Percentiles rank a stretch among this genome's conserved stretches.
phyloP scores from a whole-genome alignment of 495 filamentous ascomycete genomes.

The Staphylotrichum tortipilum region DNA sequence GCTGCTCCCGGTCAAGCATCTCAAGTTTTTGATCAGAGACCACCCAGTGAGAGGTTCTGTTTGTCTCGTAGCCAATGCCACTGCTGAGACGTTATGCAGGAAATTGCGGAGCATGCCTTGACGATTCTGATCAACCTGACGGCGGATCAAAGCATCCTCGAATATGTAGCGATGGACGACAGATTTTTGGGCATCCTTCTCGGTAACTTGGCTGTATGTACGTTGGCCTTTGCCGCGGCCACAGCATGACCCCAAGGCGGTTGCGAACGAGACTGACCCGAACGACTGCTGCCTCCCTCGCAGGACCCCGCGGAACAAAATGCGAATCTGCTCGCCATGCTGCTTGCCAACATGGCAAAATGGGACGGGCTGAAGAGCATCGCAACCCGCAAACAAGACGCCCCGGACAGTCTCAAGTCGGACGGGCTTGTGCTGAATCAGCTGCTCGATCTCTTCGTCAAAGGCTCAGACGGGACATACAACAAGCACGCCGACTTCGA shows the following conservation, averaged over 20 bases:
- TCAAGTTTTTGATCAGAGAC: slow-evolving; percentile 83
- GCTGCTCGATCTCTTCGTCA: slow-evolving; percentile 90
- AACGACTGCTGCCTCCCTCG: background rate
- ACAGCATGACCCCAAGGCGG: too few species aligned
- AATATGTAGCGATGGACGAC: slow-evolving; percentile 67
- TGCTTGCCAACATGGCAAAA: slow-evolving; percentile 86
- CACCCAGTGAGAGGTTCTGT: slow-evolving; percentile 50
- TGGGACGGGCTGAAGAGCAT: slow-evolving; percentile 61
- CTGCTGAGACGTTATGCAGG: slow-evolving; percentile 36
- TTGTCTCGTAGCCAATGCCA: background rate
- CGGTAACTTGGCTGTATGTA: slow-evolving; percentile 64
- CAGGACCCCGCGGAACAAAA: slow-evolving; percentile 53
- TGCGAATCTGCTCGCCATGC: slow-evolving; percentile 80
- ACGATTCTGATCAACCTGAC: slow-evolving; percentile 91
- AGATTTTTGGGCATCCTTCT: slow-evolving; percentile 69
- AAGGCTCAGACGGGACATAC: slow-evolving; percentile 68
- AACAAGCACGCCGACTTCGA: slow-evolving; percentile 86
- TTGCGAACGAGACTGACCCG: background rate
- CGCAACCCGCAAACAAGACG: slow-evolving; percentile 50
- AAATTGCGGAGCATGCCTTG: slow-evolving; percentile 85
- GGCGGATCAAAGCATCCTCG: slow-evolving; percentile 62
- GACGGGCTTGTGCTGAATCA: slow-evolving; percentile 74
- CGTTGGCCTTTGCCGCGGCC: background rate
- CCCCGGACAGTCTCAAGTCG: slow-evolving; percentile 54
- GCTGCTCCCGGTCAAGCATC: slow-evolving; percentile 70